phyloP scores from a whole-genome alignment of 257 asterid genomes.

The Nyctanthes arbortristis region DNA sequence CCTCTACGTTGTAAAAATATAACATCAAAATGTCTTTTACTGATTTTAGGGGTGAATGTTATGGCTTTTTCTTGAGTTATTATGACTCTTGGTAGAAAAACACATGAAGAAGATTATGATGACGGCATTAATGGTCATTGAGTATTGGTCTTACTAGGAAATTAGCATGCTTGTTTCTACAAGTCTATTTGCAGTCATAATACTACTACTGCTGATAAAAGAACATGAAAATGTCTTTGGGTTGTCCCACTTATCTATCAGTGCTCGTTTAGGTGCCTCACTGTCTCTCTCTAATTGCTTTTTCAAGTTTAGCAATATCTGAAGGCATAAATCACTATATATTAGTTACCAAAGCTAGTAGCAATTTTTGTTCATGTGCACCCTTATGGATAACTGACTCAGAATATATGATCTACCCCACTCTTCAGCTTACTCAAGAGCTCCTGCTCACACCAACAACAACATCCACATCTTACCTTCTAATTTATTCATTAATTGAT shows the following conservation, averaged over 20 bases:
- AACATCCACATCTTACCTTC: neutral
- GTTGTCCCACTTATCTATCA: neutral
- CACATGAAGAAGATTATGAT: neutral
- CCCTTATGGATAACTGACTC: neutral
- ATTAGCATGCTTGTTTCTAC: neutral
- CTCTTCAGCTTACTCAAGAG: neutral
- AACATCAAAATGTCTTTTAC: neutral
- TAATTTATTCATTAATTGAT: neutral
- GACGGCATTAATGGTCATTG: neutral
- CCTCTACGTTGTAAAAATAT: neutral
- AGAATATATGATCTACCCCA: neutral
- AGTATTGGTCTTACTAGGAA: neutral
- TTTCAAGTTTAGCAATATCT: too few species aligned
- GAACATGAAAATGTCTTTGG: neutral
- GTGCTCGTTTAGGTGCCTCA: neutral
- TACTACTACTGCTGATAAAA: neutral
- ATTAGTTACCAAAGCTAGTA: neutral
- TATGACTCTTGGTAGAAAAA: neutral
- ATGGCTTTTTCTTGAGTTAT: neutral
- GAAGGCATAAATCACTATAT: neutral
- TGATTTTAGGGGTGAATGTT: conserved; percentile 3
- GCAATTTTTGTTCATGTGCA: neutral
- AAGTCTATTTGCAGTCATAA: neutral
- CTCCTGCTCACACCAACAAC: neutral
- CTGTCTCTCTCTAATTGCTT: too few species aligned